Percentiles rank a stretch among this genome's conserved stretches.
Evolutionary conservation across 2,329 filamentous ascomycete genomes (phyloP).

Genomic region (Sporothrix pseudoabietina): DNA sequence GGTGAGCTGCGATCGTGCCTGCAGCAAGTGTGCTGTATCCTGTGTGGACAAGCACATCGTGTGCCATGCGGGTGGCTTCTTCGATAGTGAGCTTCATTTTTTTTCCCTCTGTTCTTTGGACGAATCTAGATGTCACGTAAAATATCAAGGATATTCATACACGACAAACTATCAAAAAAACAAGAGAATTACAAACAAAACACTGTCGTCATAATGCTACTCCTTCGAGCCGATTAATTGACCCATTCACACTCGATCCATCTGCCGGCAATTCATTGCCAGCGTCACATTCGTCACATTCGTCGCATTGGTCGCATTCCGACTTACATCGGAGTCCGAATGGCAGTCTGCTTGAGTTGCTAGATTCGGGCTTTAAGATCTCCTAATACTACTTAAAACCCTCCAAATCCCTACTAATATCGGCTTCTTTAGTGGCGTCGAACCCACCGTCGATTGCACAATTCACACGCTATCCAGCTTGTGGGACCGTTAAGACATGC

Average conservation of each 20-base stretch:
- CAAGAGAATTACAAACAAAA: too few relatives aligned
- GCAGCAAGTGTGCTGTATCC: not conserved
- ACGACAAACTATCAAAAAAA: too few relatives aligned
- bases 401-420: not conserved
- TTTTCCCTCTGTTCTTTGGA: not conserved
- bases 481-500: not conserved
- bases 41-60: not conserved
- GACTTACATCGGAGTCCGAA: constrained; percentile 1
- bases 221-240: too few relatives aligned
- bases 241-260: not conserved
- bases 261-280: too few relatives aligned
- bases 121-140: not conserved
- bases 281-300: too few relatives aligned
- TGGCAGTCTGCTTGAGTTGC: not conserved
- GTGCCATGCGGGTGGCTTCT: not conserved
- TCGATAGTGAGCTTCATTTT: not conserved
- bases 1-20: not conserved
- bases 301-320: too few relatives aligned
- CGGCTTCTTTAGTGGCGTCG: constrained; percentile 8
- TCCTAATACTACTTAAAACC: too few relatives aligned
- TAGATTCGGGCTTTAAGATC: not conserved
- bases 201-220: not conserved
- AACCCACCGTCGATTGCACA: not conserved
- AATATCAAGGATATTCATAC: not conserved
- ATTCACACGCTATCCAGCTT: constrained; percentile 1